A percentile compares a stretch with the other conserved stretches of the same genome.
These are phyloP conservation scores for Pseudomicrostroma phylloplanum DNA, from an alignment of 1,284 basidiomycete species.

Conservation along the genomic window DNA sequence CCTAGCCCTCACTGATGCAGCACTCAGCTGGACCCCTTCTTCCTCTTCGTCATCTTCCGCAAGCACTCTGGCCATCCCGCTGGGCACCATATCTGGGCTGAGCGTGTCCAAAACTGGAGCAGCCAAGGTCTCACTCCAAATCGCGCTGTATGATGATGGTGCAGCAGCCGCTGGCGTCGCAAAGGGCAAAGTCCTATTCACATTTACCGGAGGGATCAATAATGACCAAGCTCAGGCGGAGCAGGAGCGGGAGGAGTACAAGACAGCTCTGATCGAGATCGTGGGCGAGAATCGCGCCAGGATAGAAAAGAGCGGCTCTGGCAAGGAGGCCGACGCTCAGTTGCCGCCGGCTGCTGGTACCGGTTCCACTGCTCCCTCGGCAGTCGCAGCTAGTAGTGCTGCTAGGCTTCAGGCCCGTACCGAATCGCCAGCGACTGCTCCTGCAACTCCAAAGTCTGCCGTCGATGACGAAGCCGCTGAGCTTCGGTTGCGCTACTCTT, in stretches of 20 bases:
- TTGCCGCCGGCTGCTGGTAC: neutral
- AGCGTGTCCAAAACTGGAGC: slow-evolving; percentile 14
- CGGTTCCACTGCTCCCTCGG: slow-evolving; percentile 1
- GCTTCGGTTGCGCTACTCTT: slow-evolving; percentile 37
- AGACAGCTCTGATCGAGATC: slow-evolving; percentile 14
- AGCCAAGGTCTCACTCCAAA: slow-evolving; percentile 6
- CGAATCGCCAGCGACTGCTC: slow-evolving; percentile 4
- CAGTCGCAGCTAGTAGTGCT: neutral
- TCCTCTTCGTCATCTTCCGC: slow-evolving; percentile 12
- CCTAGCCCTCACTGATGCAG: slow-evolving; percentile 11
- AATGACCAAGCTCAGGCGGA: slow-evolving; percentile 8
- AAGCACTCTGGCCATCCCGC: slow-evolving; percentile 9
- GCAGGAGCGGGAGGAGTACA: slow-evolving; percentile 16
- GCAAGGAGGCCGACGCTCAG: neutral
- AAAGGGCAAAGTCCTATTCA: slow-evolving; percentile 11
- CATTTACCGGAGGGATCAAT: slow-evolving; percentile 10
- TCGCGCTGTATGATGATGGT: slow-evolving; percentile 12
- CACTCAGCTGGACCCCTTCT: slow-evolving; percentile 11
- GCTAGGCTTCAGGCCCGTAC: neutral
- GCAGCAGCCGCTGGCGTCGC: neutral
- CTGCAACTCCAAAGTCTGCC: slow-evolving; percentile 4
- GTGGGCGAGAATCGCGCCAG: slow-evolving; percentile 14
- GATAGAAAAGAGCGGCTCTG: neutral
- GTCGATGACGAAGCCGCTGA: slow-evolving; percentile 18
- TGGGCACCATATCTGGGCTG: slow-evolving; percentile 10